Evolutionary conservation across 306 rosid species (phyloP).

Genomic region (Bauhinia variegata): DNA sequence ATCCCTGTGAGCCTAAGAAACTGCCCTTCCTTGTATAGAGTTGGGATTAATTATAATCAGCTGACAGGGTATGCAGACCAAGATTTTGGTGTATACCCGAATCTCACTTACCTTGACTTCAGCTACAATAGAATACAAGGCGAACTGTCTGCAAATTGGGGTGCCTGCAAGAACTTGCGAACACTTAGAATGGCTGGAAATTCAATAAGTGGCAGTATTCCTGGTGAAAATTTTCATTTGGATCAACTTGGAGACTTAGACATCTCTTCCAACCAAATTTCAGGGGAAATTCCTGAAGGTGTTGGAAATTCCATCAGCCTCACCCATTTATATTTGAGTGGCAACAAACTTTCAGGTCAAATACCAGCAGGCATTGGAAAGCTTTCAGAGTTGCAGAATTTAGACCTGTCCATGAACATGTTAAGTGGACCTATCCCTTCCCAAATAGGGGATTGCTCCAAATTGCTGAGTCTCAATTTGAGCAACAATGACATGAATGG

Average conservation of each 20-base stretch:
- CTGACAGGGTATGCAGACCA: constrained; percentile 48
- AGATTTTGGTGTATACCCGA: constrained; percentile 61
- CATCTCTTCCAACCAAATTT: constrained; percentile 50
- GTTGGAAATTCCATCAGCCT: constrained; percentile 44
- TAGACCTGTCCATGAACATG: no score
- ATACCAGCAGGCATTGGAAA: constrained; percentile 45
- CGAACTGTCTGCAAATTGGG: constrained; percentile 52
- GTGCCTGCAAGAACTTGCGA: constrained; percentile 46
- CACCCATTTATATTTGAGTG: constrained; percentile 27
- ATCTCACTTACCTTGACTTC: constrained; percentile 54
- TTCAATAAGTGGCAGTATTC: constrained; percentile 47
- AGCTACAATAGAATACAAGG: constrained; percentile 57
- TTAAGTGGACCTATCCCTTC: no score
- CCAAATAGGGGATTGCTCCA: no score
- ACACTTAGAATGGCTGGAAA: constrained; percentile 45
- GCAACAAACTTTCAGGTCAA: constrained; percentile 49
- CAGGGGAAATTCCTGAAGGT: constrained; percentile 50
- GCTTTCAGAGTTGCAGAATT: no score
- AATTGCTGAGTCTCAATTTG: no score
- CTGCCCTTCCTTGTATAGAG: constrained; percentile 50
- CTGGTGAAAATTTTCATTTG: constrained; percentile 43
- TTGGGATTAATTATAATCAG: constrained; percentile 48
- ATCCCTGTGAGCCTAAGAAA: constrained; percentile 53
- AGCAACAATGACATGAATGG: no score
- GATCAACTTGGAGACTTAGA: constrained; percentile 41